Evolutionary conservation across 2,329 filamentous ascomycete genomes (phyloP), one percentile per base, ranked within the genome.

Genomic region (Sclerotinia minor): DNA sequence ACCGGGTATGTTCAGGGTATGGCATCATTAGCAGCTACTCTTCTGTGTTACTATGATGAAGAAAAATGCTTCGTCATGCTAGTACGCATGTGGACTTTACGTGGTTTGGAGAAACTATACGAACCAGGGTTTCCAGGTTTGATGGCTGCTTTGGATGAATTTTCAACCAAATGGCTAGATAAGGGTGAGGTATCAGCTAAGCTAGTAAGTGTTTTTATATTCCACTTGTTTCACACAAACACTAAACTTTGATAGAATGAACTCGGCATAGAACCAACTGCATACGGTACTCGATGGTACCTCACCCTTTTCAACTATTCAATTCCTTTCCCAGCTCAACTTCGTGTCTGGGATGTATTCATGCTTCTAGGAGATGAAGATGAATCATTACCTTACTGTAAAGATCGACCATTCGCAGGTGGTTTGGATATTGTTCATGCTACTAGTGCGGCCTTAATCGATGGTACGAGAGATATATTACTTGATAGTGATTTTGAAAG

Each of bases 1-100:
- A 95, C 92, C 7, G 95, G 95, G 38, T 99, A 99, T 78, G 95
- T 98, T 0, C 95, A 99, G 79, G 95, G 95, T 65, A 99, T 99
- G 95, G 95, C 94, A 21, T 92, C 93, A 29, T 82, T 98, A 50
- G 94, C 92, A 1, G 94, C 94, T 0, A 98, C 95, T 0, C 82
- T 99, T 26, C 86, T 99, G 8, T 97, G 94, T 77, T 99, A 99
- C 78, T 99, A 94, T 78, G 94, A 98, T 72, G 95, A 99, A 79
- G 95, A 97, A 78, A 88, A 88, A 73, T 89, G 92, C 7, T 99
- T 99, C 75, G 87, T 98, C 59, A 98, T 99, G 95, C 82, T 98
- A 65, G 94, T 96, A n/a, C 87, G 95, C 32, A 83, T 99, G 76
- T 99, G 94, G 92, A 88, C 92, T 76, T 83, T 96, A 69, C 88